A percentile compares a stretch with the other conserved stretches of the same genome.
Evolutionary conservation across 2,329 filamentous ascomycete species (phyloP).

Genomic region (Fusarium irregulare): DNA sequence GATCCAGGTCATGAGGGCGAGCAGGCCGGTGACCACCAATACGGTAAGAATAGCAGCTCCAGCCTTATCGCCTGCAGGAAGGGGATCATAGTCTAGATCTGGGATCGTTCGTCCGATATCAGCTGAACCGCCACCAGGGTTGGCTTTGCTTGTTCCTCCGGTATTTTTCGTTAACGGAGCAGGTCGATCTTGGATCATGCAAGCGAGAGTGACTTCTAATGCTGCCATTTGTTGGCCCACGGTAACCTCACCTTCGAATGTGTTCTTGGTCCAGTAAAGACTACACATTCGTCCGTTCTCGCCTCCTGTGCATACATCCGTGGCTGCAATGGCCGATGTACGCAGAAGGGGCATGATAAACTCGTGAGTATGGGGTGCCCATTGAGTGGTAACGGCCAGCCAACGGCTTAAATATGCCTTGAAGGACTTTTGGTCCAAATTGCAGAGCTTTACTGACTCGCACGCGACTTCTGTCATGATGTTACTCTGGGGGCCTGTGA

Average conservation of each 20-base stretch:
- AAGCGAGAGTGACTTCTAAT: conserved; percentile 72
- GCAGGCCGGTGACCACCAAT: conserved; percentile 63
- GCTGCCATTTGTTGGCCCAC: conserved; percentile 79
- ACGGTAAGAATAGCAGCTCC: conserved; percentile 75
- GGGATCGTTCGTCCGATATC: conserved; percentile 57
- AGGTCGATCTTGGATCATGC: conserved; percentile 61
- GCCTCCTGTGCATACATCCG: conserved; percentile 68
- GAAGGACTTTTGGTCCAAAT: conserved; percentile 72
- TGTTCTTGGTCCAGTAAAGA: conserved; percentile 66
- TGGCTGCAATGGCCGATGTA: conserved; percentile 68
- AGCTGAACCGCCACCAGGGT: conserved; percentile 59
- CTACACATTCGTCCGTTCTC: conserved; percentile 68
- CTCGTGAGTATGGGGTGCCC: conserved; percentile 69
- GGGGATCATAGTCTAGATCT: conserved; percentile 42
- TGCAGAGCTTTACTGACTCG: conserved; percentile 70
- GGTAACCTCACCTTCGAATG: conserved; percentile 69
- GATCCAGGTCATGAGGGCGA: conserved; percentile 64
- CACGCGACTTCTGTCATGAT: conserved; percentile 76
- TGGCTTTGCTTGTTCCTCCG: conserved; percentile 68
- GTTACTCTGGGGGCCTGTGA: conserved; percentile 61
- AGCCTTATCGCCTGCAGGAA: conserved; percentile 70
- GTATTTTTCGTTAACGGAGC: conserved; percentile 60
- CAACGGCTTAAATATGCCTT: conserved; percentile 72
- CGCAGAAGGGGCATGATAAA: conserved; percentile 64
- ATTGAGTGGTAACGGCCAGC: conserved; percentile 71